Evolutionary conservation across 2,329 filamentous ascomycete genomes (phyloP).

Genomic region (Fusarium euwallaceae): DNA sequence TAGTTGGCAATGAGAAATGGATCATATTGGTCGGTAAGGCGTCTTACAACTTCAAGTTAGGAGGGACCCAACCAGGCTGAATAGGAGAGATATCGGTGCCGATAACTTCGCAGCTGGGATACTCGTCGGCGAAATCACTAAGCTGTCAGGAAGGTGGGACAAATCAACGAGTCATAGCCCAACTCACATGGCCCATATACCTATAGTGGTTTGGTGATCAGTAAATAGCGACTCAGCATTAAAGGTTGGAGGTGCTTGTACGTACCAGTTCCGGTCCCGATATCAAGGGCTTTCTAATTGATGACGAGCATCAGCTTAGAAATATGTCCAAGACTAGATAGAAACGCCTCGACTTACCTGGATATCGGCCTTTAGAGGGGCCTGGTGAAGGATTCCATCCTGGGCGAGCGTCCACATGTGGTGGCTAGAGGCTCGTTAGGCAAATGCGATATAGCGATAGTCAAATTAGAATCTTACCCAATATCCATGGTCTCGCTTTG

Average conservation of each 20-base stretch:
- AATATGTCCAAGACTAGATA: neutral
- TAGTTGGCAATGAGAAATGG: conserved; percentile 1
- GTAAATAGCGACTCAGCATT: neutral
- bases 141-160: conserved; percentile 32
- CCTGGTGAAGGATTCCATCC: conserved; percentile 49
- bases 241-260: neutral
- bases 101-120: conserved; percentile 60
- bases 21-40: too few species aligned
- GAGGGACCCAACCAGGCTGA: conserved; percentile 63
- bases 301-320: neutral
- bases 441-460: neutral
- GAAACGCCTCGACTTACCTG: conserved; percentile 1
- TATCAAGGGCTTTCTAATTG: conserved; percentile 17
- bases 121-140: conserved; percentile 63
- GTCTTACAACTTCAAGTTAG: conserved; percentile 29
- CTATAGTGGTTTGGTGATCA: neutral
- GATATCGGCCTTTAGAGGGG: conserved; percentile 9
- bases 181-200: conserved; percentile 29
- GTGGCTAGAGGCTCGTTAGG: conserved; percentile 11
- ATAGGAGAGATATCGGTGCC: conserved; percentile 71
- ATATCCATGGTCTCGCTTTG: conserved; percentile 52
- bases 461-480: conserved; percentile 23
- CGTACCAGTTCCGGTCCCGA: conserved; percentile 29
- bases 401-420: conserved; percentile 64
- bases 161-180: neutral